phyloP scores from a whole-genome alignment of 139 green algal genomes.

The Tetradesmus obliquus region DNA sequence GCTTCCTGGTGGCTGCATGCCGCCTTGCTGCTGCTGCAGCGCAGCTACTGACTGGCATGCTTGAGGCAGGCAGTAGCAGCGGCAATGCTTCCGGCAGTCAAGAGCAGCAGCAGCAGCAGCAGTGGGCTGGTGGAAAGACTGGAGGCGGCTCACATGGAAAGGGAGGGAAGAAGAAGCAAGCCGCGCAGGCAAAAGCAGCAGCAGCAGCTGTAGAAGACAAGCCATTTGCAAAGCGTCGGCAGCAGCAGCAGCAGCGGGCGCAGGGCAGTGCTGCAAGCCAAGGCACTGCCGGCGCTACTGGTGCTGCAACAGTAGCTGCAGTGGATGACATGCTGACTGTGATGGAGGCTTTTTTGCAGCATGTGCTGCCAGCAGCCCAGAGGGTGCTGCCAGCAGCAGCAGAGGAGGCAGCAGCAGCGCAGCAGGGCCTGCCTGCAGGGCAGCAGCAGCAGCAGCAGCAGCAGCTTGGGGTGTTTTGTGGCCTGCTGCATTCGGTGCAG shows the following conservation, averaged over 20 bases:
- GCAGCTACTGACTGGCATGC: not conserved
- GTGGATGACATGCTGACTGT: constrained; percentile 15
- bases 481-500: not conserved
- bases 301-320: not conserved
- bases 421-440: not conserved
- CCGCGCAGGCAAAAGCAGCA: not conserved
- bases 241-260: not conserved
- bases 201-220: constrained; percentile 14
- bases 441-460: constrained; percentile 40
- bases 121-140: too few species aligned
- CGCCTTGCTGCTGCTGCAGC: not conserved
- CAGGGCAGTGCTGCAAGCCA: not conserved
- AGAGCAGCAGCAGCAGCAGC: not conserved
- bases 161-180: not conserved
- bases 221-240: not conserved
- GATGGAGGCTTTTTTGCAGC: constrained; percentile 5
- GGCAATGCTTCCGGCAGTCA: not conserved
- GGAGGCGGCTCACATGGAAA: not conserved
- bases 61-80: not conserved
- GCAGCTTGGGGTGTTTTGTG: too few species aligned
- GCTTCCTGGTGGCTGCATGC: not conserved
- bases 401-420: constrained; percentile 18
- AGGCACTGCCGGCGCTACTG: not conserved
- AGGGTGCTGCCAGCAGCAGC: not conserved
- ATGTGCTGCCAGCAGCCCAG: not conserved